Percentiles rank a stretch among this genome's conserved stretches.
phyloP scores from a whole-genome alignment of 2,329 filamentous ascomycete genomes.

The Botrytis deweyae region DNA sequence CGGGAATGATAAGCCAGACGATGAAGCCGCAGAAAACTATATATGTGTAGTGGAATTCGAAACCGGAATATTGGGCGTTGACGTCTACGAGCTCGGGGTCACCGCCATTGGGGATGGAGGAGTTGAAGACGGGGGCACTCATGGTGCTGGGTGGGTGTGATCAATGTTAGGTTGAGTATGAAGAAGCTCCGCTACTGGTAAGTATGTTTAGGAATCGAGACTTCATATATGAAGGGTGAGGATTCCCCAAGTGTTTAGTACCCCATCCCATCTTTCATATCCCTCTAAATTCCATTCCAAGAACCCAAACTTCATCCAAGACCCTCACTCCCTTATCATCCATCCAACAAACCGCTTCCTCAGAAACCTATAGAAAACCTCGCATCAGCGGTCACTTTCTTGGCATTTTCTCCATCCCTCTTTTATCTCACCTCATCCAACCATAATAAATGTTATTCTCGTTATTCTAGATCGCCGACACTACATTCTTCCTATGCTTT shows the following conservation, averaged over 20 bases:
- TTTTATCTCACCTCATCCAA: background rate
- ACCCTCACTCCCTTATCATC: background rate
- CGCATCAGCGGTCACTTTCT: background rate
- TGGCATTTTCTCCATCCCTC: background rate
- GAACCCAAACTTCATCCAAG: background rate
- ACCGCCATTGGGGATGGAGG: conserved; percentile 50
- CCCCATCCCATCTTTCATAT: background rate
- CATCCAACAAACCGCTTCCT: background rate
- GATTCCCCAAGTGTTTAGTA: background rate
- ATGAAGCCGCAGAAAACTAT: conserved; percentile 58
- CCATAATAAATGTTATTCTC: background rate
- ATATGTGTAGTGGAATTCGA: conserved; percentile 62
- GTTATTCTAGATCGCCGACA: background rate
- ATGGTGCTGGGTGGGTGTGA: background rate
- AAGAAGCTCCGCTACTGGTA: background rate
- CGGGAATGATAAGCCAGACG: conserved; percentile 66
- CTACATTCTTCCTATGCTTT: background rate
- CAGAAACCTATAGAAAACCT: background rate
- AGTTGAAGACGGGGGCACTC: conserved; percentile 31
- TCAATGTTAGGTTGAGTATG: background rate
- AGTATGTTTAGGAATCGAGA: background rate
- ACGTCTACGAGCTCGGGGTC: conserved; percentile 51
- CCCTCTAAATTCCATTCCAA: background rate
- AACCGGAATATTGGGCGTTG: conserved; percentile 55
- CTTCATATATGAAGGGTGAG: background rate